Percentiles rank a stretch among this genome's conserved stretches.
Conservation (phyloP, 805 yeast genomes). For the Saccharomyces kudriavzevii region DNA sequence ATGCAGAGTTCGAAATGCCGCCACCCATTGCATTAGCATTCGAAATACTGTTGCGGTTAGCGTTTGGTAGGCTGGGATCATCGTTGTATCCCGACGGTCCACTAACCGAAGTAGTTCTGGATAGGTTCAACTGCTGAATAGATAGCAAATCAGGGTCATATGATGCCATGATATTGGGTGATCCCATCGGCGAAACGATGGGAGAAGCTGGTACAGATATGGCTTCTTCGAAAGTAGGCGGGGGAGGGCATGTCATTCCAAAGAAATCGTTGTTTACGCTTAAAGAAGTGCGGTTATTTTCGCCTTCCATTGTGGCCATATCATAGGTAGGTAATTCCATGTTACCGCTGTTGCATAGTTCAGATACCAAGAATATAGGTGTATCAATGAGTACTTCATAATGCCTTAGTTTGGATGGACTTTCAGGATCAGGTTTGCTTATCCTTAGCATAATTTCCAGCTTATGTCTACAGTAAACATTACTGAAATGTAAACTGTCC, state of each 20-base stretch:
- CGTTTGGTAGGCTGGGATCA: background rate
- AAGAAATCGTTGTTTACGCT: background rate
- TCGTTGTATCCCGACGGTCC: conserved; percentile 8
- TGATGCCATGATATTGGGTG: conserved; percentile 12
- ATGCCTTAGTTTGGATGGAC: conserved; percentile 48
- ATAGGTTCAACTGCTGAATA: conserved; percentile 18
- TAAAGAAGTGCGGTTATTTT: background rate
- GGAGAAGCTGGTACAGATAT: conserved; percentile 41
- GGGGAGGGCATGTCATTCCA: conserved; percentile 18
- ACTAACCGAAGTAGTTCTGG: conserved; percentile 18
- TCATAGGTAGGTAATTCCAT: conserved; percentile 34
- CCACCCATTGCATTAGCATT: background rate
- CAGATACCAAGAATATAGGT: conserved; percentile 50
- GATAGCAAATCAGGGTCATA: conserved; percentile 14
- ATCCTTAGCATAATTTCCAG: conserved; percentile 63
- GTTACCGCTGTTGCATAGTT: conserved; percentile 31
- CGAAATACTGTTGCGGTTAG: conserved; percentile 1
- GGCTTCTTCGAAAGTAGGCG: conserved; percentile 64
- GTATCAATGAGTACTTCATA: conserved; percentile 78
- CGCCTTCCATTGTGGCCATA: conserved; percentile 14
- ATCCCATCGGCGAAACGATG: conserved; percentile 20
- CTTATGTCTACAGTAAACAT: conserved; percentile 55
- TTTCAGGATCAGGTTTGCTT: conserved; percentile 48
- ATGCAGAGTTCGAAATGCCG: conserved; percentile 1
- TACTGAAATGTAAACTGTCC: conserved; percentile 51